Percentiles rank a stretch among this genome's conserved stretches.
Evolutionary conservation across 116 monocot species (phyloP).

Genomic region (Zostera marina): DNA sequence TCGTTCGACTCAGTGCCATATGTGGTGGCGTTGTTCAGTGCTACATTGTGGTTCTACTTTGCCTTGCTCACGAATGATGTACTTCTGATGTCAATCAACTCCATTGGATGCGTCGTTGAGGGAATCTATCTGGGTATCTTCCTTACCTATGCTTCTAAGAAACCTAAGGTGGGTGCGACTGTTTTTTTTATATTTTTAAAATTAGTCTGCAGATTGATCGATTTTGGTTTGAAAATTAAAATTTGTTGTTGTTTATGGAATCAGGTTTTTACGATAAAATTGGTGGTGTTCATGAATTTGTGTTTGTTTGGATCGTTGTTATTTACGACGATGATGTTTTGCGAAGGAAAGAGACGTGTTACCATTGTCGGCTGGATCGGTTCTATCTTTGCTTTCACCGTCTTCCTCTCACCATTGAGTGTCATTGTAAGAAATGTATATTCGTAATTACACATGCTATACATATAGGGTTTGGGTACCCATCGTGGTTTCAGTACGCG

Average conservation of each 20-base stretch:
- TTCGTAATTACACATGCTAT: neutral
- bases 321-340: slow-evolving; percentile 1
- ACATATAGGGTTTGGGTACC: too few species aligned
- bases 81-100: slow-evolving; percentile 27
- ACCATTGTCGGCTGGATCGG: slow-evolving; percentile 7
- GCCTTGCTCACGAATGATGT: slow-evolving; percentile 10
- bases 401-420: slow-evolving; percentile 11
- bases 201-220: neutral
- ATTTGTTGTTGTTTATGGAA: too few species aligned
- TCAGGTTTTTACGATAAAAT: slow-evolving; percentile 4
- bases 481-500: too few species aligned
- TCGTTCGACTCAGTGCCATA: slow-evolving; percentile 16
- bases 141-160: slow-evolving; percentile 18
- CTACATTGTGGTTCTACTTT: slow-evolving; percentile 16
- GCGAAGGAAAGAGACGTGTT: neutral
- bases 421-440: slow-evolving; percentile 9
- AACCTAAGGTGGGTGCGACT: slow-evolving; percentile 9
- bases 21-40: slow-evolving; percentile 19
- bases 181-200: neutral
- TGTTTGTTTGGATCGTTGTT: slow-evolving; percentile 3
- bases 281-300: slow-evolving; percentile 4
- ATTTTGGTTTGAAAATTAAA: too few species aligned
- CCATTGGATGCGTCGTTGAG: slow-evolving; percentile 22
- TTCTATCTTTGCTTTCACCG: slow-evolving; percentile 4
- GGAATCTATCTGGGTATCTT: slow-evolving; percentile 17